phyloP scores from a whole-genome alignment of 1,284 basidiomycete genomes.

The Ceratorhiza oryzae-sativae region DNA sequence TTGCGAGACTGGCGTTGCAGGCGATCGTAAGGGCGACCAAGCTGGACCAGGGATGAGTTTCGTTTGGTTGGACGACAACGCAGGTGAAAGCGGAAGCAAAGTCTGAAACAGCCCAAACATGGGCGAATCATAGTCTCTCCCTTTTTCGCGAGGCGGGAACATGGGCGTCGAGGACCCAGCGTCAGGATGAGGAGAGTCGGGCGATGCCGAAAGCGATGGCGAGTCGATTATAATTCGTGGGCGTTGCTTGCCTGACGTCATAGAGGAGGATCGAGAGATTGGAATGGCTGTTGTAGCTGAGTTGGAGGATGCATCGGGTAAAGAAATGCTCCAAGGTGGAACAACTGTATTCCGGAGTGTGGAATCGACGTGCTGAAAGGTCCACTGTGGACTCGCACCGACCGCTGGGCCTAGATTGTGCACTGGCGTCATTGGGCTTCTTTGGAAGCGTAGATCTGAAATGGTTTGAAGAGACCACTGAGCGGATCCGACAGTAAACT shows the following conservation, averaged over 20 bases:
- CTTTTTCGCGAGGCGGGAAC: conserved; percentile 30
- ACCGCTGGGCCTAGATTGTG: not conserved
- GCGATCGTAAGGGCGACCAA: conserved; percentile 14
- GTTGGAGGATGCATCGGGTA: conserved; percentile 11
- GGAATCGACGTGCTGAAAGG: conserved; percentile 34
- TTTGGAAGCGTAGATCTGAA: not conserved
- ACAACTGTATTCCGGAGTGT: conserved; percentile 30
- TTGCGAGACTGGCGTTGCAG: conserved; percentile 3
- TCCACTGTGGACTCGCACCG: conserved; percentile 26
- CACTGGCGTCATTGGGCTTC: not conserved
- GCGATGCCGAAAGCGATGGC: not conserved
- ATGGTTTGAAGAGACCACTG: conserved; percentile 31
- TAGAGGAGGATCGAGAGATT: conserved; percentile 21
- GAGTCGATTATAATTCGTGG: conserved; percentile 26
- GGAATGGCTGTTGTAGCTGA: conserved; percentile 12
- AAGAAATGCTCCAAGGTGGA: not conserved
- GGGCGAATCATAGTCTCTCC: conserved; percentile 15
- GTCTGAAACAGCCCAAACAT: conserved; percentile 26
- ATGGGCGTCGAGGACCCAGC: conserved; percentile 23
- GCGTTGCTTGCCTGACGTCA: conserved; percentile 19
- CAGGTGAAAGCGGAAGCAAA: conserved; percentile 25
- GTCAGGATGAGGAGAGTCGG: not conserved
- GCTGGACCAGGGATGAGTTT: conserved; percentile 20
- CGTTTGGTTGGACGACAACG: conserved; percentile 20
- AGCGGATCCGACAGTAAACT: conserved; percentile 34